Conservation (phyloP, 768 basidiomycete genomes). For the Psilocybe cubensis region DNA sequence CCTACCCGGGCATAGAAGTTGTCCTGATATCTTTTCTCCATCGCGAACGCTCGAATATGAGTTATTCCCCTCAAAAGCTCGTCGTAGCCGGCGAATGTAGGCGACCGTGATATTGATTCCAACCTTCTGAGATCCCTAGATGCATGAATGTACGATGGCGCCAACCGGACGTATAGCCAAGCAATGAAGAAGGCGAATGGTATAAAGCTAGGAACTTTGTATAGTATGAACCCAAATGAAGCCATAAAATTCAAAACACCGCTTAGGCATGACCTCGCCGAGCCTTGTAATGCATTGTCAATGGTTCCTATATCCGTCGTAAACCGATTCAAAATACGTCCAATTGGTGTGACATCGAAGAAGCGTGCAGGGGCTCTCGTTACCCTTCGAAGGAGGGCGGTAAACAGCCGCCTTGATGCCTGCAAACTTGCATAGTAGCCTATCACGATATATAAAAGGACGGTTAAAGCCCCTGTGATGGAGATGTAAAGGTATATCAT, state of each 20-base stretch:
- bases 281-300: constrained; percentile 63
- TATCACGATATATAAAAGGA: constrained; percentile 58
- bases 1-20: constrained; percentile 59
- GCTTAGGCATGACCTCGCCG: constrained; percentile 55
- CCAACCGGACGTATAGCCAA: constrained; percentile 67
- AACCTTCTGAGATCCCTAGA: constrained; percentile 70
- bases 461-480: constrained; percentile 54
- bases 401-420: constrained; percentile 66
- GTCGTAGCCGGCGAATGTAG: constrained; percentile 75
- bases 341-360: constrained; percentile 77
- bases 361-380: constrained; percentile 69
- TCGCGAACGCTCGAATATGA: constrained; percentile 73
- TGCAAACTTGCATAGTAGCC: constrained; percentile 73
- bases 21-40: constrained; percentile 70
- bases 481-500: constrained; percentile 67
- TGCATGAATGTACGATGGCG: constrained; percentile 61
- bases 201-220: constrained; percentile 64
- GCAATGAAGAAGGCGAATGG: constrained; percentile 72
- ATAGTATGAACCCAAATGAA: constrained; percentile 66
- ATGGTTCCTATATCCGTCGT: constrained; percentile 78
- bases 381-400: constrained; percentile 53
- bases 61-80: constrained; percentile 68
- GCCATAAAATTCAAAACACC: constrained; percentile 64
- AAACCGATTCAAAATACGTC: constrained; percentile 80
- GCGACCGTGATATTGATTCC: constrained; percentile 69